A percentile compares a stretch with the other conserved stretches of the same genome.
Evolutionary conservation across 495 filamentous ascomycete species (phyloP).

Genomic region (Penicillium steckii): DNA sequence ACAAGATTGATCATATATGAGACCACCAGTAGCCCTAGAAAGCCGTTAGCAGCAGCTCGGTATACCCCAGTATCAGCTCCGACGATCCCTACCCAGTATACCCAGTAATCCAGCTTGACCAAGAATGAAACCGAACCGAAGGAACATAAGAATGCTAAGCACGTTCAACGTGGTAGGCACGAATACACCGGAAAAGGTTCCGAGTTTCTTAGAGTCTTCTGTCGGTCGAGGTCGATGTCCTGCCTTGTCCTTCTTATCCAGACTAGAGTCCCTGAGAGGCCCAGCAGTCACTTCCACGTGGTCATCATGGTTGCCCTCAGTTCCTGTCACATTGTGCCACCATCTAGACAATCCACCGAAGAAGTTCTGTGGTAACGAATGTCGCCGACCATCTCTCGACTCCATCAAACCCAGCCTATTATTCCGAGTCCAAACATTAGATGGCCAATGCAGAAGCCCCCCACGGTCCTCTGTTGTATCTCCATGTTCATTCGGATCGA

Average conservation of each 20-base stretch:
- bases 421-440: constrained; percentile 21
- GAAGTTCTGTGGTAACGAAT: constrained; percentile 24
- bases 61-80: neutral
- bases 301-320: constrained; percentile 10
- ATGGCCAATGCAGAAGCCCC: constrained; percentile 22
- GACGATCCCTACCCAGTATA: constrained; percentile 61
- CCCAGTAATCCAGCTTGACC: constrained; percentile 78
- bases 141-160: constrained; percentile 91
- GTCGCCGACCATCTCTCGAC: constrained; percentile 13
- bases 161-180: constrained; percentile 86
- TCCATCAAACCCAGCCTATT: constrained; percentile 32
- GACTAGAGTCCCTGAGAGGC: constrained; percentile 28
- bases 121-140: constrained; percentile 76
- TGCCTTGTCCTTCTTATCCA: constrained; percentile 37
- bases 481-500: constrained; percentile 40
- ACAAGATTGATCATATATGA: constrained; percentile 78
- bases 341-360: constrained; percentile 27
- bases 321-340: constrained; percentile 19
- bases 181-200: constrained; percentile 77
- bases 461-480: constrained; percentile 19
- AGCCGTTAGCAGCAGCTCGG: constrained; percentile 6
- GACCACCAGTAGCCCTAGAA: constrained; percentile 63
- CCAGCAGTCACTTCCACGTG: constrained; percentile 18
- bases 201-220: constrained; percentile 61
- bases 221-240: constrained; percentile 42